Evolutionary conservation across 306 rosid species (phyloP), one percentile per base, ranked within the genome.

Genomic region (Prunus salicina): DNA sequence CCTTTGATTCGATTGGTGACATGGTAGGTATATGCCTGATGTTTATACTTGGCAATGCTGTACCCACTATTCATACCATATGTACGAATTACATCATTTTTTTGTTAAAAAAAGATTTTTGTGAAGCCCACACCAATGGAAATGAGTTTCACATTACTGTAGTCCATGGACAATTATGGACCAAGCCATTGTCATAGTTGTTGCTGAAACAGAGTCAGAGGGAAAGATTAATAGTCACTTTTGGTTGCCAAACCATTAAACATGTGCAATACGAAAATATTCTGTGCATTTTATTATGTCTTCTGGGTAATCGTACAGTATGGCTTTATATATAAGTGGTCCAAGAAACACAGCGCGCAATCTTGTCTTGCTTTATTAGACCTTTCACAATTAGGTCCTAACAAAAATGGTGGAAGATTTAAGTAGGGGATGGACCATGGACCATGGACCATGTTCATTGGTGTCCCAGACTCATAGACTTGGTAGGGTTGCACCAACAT

Each of bases 401-500:
- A 32, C 6, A 64, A 64, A 64, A 64, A 19, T 32, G n/a, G 46
- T 15, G 68, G 50, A 64, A 18, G n/a, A 8, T 32, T 64, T 2
- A 22, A 15, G 1, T 22, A 67, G 32, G 71, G 16, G 43, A 46
- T 69, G 32, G 64, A 58, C 64, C 64, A 22, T 69, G 32, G 64
- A 58, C 64, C 64, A 47, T 47, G 51, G 51, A 10, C 15, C 52
- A 24, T 55, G 5, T 10, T 55, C 27, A 58, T 20, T 58, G 60
- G 43, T 38, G 9, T 49, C 13, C 25, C 47, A 45, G 8, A 16
- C 30, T 67, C 43, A 51, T 69, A 69, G 74, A 27, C 45, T 45
- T 13, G 25, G 25, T 69, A 69, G 61, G 46, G 74, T 13, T 69
- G 60, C 64, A 69, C 53, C 74, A 51, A 28, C 38, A 47, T 69